Percentiles rank a stretch among this genome's conserved stretches.
Evolutionary conservation across 495 filamentous ascomycete species (phyloP).

Genomic region (Xylaria acuta): DNA sequence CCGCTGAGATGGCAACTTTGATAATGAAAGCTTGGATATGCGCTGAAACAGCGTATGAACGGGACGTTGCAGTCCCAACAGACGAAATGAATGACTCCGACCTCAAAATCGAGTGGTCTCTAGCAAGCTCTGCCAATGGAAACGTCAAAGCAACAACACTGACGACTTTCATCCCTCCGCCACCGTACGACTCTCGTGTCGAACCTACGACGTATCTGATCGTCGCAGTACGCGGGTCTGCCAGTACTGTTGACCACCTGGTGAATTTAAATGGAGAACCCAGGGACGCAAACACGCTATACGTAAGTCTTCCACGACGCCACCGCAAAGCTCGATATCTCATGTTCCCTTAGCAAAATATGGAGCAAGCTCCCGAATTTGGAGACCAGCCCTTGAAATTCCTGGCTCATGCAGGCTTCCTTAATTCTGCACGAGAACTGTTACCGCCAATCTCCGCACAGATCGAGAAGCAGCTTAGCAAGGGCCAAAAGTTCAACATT

Average conservation of each 20-base stretch:
- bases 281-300: neutral
- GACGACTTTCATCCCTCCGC: neutral
- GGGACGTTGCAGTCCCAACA: neutral
- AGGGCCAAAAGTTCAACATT: neutral
- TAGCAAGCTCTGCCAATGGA: neutral
- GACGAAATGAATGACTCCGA: neutral
- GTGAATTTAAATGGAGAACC: neutral
- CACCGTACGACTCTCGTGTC: neutral
- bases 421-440: neutral
- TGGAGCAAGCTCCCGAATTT: neutral
- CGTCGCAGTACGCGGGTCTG: slow-evolving; percentile 3
- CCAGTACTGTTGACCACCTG: neutral
- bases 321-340: neutral
- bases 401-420: neutral
- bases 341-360: neutral
- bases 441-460: neutral
- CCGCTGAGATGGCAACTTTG: neutral
- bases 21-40: neutral
- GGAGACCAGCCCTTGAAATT: neutral
- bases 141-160: slow-evolving; percentile 10
- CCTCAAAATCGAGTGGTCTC: neutral
- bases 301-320: neutral
- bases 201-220: neutral
- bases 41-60: neutral
- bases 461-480: neutral